Conservation (phyloP, 2,329 filamentous ascomycete species). For the Tolypocladium tropicale region DNA sequence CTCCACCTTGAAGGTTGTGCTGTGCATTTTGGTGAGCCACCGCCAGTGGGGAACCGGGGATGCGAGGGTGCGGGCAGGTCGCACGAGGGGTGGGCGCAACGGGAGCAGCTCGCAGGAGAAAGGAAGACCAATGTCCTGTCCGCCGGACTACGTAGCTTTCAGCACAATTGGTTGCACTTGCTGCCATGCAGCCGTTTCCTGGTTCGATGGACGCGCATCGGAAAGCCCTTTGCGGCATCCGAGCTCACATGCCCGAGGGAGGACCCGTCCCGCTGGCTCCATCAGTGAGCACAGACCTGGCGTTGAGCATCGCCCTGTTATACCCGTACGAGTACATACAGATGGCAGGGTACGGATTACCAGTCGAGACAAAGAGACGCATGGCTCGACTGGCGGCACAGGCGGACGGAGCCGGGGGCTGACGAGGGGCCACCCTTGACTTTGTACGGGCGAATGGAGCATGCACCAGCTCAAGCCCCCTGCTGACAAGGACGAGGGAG, state of each 20-base stretch:
- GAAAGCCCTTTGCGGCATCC: not conserved
- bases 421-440: not conserved
- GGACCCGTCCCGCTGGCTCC: not conserved
- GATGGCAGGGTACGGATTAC: no score
- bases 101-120: not conserved
- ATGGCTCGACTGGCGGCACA: not conserved
- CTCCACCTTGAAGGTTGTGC: constrained; percentile 1
- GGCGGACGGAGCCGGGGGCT: not conserved
- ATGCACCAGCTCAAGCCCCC: not conserved
- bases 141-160: not conserved
- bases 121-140: not conserved
- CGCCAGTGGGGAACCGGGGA: constrained; percentile 3
- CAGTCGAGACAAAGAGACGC: not conserved
- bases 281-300: not conserved
- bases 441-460: not conserved
- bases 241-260: not conserved
- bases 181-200: not conserved
- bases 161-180: not conserved
- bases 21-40: not conserved
- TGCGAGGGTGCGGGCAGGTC: not conserved
- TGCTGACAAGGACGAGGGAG: not conserved
- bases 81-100: not conserved
- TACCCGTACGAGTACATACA: no score
- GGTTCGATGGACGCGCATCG: not conserved
- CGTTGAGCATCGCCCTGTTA: no score